These are phyloP conservation scores for Rhodocollybia butyracea DNA, from an alignment of 768 basidiomycete species.

Conservation along the genomic window DNA sequence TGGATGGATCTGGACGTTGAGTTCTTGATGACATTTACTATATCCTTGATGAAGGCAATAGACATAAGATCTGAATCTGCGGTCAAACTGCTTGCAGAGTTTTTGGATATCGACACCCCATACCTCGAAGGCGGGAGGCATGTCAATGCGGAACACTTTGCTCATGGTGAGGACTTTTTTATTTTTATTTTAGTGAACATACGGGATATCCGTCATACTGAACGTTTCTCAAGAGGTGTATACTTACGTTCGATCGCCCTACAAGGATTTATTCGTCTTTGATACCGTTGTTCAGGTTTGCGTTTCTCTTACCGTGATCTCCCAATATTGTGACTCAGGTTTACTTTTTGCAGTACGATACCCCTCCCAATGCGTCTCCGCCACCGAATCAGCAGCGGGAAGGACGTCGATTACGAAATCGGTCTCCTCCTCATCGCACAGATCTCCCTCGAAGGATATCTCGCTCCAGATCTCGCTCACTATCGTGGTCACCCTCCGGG, in stretches of 20 bases:
- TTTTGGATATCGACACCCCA: slow-evolving; percentile 74
- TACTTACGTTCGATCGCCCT: slow-evolving; percentile 85
- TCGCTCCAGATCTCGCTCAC: slow-evolving; percentile 11
- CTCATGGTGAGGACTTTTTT: slow-evolving; percentile 68
- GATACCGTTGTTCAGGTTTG: slow-evolving; percentile 78
- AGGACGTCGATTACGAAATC: slow-evolving; percentile 4
- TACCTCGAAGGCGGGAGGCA: slow-evolving; percentile 55
- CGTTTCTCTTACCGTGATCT: background rate
- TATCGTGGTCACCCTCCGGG: slow-evolving; percentile 35
- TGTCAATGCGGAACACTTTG: slow-evolving; percentile 87
- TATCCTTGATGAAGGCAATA: slow-evolving; percentile 89
- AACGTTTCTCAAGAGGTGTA: slow-evolving; percentile 67
- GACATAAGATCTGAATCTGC: slow-evolving; percentile 91
- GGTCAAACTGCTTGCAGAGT: slow-evolving; percentile 80
- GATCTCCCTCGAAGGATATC: background rate
- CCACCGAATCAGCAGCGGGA: slow-evolving; percentile 30
- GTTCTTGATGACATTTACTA: slow-evolving; percentile 87
- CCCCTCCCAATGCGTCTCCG: slow-evolving; percentile 38
- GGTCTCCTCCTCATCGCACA: slow-evolving; percentile 16
- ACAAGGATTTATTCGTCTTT: slow-evolving; percentile 77
- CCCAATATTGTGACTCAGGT: background rate
- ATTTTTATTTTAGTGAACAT: background rate
- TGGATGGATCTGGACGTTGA: slow-evolving; percentile 92
- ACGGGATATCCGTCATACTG: background rate
- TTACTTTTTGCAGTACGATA: slow-evolving; percentile 51